phyloP scores from a whole-genome alignment of 306 rosid species.

The Medicago lupulina region DNA sequence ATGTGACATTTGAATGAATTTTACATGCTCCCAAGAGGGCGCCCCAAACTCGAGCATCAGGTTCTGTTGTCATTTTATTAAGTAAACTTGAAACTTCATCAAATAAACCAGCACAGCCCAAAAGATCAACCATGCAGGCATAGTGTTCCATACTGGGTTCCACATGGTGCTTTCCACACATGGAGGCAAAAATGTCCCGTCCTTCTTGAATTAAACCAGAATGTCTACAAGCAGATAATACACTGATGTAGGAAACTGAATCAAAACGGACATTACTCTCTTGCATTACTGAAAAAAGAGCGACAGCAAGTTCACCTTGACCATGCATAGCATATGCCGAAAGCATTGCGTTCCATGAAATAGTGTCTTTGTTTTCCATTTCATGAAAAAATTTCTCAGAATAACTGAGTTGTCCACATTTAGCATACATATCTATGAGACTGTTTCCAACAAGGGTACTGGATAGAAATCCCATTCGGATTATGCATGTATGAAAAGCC shows the following conservation, averaged over 20 bases:
- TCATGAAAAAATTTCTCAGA: constrained; percentile 71
- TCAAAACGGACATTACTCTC: constrained; percentile 54
- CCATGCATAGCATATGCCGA: constrained; percentile 74
- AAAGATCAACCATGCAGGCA: constrained; percentile 82
- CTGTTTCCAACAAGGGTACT: constrained; percentile 58
- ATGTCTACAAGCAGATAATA: constrained; percentile 81
- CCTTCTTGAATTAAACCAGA: constrained; percentile 69
- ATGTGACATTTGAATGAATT: constrained; percentile 64
- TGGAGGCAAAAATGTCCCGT: constrained; percentile 53
- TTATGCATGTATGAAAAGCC: constrained; percentile 66
- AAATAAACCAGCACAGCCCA: constrained; percentile 66
- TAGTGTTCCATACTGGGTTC: constrained; percentile 71
- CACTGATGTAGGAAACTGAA: constrained; percentile 61
- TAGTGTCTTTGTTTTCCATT: constrained; percentile 59
- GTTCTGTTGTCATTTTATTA: constrained; percentile 57
- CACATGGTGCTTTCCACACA: constrained; percentile 54
- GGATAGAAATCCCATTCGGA: constrained; percentile 64
- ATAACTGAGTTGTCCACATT: constrained; percentile 65
- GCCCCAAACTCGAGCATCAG: constrained; percentile 79
- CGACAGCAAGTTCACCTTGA: constrained; percentile 55
- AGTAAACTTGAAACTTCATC: constrained; percentile 60
- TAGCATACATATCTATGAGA: constrained; percentile 71
- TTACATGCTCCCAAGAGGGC: constrained; percentile 80
- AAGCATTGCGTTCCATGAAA: constrained; percentile 80
- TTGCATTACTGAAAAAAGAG: constrained; percentile 66